Base-by-base conservation (phyloP, 2,329 filamentous ascomycete genomes). In the Aspergillus hiratsukae region DNA sequence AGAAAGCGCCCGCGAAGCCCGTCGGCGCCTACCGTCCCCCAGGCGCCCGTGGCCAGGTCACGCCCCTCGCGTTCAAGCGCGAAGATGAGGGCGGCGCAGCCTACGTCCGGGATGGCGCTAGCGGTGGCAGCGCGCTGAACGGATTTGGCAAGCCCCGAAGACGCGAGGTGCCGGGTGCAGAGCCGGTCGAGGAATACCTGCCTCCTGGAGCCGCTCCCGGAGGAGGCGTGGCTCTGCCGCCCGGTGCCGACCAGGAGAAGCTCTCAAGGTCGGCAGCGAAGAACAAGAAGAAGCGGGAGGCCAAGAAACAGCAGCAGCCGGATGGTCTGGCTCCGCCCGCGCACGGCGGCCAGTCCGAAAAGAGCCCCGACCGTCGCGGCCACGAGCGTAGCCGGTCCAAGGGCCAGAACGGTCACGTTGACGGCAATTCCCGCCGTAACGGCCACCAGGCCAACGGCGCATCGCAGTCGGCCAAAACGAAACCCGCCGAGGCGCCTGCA, bases 271-370 rank as follows among this genome's bases (percentile, higher is more conserved):
- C 88, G 53, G 91, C 89, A 11, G 79, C 90, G 66, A 97, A 97
- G 83, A 97, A 97, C 78, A 97, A 97, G 85, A 97, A 97, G 85
- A 97, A 97, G 84, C 85, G 94, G 48, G 87, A 90, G 64, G 90
- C 90, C 64, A 97, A 95, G 82, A 97, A 97, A 53, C 93, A 91
- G 52, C 94, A 92, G 71, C 91, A 94, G 49, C 83, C 80, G 5
- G 89, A 90, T 19, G 85, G 83, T 51, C 87, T 48, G 67, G 64
- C n/a, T 51, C 52, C 80, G 65, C 81, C 74, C 58, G 79, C 53
- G 55, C 62, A 69, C 76, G 48, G 59, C 62, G n/a, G 54, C 58
- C 50, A 65, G 61, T 43, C 64, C 29, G 62, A 58, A 14, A 63
- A 63, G 60, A 89, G 86, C 74, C 86, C 87, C 19, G 87, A 90